Conservation (phyloP, 176 grass and related monocot species). For the Lolium perenne region DNA sequence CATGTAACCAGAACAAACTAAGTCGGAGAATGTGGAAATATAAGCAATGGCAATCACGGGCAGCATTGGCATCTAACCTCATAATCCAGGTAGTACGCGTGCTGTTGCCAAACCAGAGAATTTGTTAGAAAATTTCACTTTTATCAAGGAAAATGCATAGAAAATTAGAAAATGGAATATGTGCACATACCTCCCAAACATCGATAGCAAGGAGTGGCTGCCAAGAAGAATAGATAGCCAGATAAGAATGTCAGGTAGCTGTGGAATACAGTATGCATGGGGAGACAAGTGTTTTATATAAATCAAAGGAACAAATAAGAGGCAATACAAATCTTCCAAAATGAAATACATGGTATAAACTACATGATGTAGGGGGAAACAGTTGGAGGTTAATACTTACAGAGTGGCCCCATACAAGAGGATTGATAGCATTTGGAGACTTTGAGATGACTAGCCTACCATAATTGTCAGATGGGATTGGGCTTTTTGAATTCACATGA, state of each 20-base stretch:
- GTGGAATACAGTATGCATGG: neutral
- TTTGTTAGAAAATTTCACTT: conserved; percentile 37
- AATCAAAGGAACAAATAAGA: neutral
- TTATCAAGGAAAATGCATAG: neutral
- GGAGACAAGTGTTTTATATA: neutral
- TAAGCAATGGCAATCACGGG: conserved; percentile 16
- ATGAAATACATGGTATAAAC: neutral
- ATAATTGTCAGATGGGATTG: conserved; percentile 72
- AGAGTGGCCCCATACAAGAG: conserved; percentile 86
- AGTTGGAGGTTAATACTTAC: conserved; percentile 56
- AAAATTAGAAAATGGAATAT: conserved; percentile 6
- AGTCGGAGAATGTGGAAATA: neutral
- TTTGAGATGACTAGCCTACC: conserved; percentile 81
- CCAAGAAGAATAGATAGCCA: conserved; percentile 47
- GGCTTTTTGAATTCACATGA: conserved; percentile 77
- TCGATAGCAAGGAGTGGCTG: conserved; percentile 92
- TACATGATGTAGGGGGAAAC: neutral
- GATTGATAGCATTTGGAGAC: conserved; percentile 84
- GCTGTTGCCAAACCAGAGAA: conserved; percentile 48
- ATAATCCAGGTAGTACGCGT: conserved; percentile 91
- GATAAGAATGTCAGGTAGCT: conserved; percentile 41
- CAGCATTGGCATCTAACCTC: conserved; percentile 56
- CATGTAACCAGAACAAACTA: conserved; percentile 6
- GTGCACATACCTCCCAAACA: conserved; percentile 89
- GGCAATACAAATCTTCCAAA: neutral